Conservation (phyloP, 228 moss, liverwort and hornwort species). For the Sphagnum fallax region DNA sequence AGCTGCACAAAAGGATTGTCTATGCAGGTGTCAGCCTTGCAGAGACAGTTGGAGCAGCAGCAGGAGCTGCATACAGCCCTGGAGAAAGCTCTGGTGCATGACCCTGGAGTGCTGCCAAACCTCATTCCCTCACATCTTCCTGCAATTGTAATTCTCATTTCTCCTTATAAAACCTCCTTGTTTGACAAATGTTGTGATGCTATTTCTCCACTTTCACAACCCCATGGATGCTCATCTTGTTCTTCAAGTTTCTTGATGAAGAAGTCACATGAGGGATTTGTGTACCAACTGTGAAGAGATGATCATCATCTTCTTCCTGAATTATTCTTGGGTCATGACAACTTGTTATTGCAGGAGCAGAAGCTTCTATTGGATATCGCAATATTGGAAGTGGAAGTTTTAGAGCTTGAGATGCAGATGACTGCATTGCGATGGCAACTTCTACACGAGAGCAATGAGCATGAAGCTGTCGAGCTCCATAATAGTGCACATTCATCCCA, state of each 20-base stretch:
- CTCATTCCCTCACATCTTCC: slow-evolving; percentile 20
- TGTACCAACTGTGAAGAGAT: too few species aligned
- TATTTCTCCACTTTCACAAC: too few species aligned
- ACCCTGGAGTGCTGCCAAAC: slow-evolving; percentile 5
- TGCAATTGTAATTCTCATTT: slow-evolving; percentile 11
- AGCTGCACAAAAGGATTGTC: too few species aligned
- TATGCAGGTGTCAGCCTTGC: slow-evolving; percentile 34
- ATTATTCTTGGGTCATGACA: too few species aligned
- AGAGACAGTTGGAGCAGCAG: slow-evolving; percentile 30
- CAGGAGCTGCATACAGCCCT: slow-evolving; percentile 26
- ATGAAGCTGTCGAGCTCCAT: slow-evolving; percentile 1
- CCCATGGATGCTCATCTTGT: too few species aligned
- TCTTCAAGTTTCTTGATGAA: too few species aligned
- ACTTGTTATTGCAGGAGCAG: slow-evolving; percentile 11
- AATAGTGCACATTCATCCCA: neutral
- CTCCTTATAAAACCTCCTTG: too few species aligned
- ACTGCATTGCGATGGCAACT: slow-evolving; percentile 15
- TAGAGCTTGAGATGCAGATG: slow-evolving; percentile 24
- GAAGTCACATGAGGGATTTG: too few species aligned
- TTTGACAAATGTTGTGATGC: too few species aligned
- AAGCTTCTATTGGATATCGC: slow-evolving; percentile 26
- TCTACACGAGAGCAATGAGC: slow-evolving; percentile 21
- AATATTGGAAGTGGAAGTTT: slow-evolving; percentile 20
- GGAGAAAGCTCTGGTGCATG: slow-evolving; percentile 17
- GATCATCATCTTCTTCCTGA: too few species aligned